Base-by-base conservation (phyloP, 2,329 filamentous ascomycete genomes). In the Bertia moriformis region DNA sequence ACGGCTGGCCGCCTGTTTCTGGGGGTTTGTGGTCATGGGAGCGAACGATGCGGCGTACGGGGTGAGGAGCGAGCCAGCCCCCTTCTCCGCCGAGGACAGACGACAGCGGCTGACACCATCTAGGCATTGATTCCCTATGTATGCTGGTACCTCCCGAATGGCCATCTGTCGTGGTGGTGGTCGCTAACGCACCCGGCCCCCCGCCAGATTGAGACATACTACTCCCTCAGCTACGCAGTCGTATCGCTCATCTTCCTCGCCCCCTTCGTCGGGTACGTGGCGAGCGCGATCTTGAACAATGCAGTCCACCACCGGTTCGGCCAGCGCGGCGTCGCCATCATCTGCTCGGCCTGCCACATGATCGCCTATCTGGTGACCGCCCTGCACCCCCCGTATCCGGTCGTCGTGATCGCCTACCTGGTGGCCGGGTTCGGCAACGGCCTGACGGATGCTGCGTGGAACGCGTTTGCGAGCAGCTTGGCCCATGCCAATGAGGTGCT, bases 381-480 rank as follows among this genome's bases (percentile, higher is more conserved):
- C 49, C 57, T 78, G 3, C 82, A 85, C 51, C 82, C 81, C 1
- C 78, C 78, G 0, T 86, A 77, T 48, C 71, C 78, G 0, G 73
- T 74, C 0, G 58, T 87, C 0, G 72, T 81, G 2, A 56, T 83
- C 13, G 64, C 76, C 18, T 74, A 80, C 49, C 66, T 78, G 38
- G 58, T 86, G 14, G 69, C 73, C 1, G 82, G 81, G 2, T 76
- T 83, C 38, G 82, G 82, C 1, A 85, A 80, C 51, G 83, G 83
- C 2, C 57, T 86, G 5, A 66, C 73, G 40, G 79, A 75, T 46
- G 67, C 62, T 42, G 69, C 61, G 3, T 77, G 70, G 63, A 73
- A 73, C 49, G 69, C 69, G 4, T 75, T 68, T 66, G 55, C 73
- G 15, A 83, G 83, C 10, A 80, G 78, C 48, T 83, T 89, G 76